Percentiles rank a stretch among this genome's conserved stretches.
Evolutionary conservation across 1,284 basidiomycete genomes (phyloP).

Genomic region (Marasmius fiardii): DNA sequence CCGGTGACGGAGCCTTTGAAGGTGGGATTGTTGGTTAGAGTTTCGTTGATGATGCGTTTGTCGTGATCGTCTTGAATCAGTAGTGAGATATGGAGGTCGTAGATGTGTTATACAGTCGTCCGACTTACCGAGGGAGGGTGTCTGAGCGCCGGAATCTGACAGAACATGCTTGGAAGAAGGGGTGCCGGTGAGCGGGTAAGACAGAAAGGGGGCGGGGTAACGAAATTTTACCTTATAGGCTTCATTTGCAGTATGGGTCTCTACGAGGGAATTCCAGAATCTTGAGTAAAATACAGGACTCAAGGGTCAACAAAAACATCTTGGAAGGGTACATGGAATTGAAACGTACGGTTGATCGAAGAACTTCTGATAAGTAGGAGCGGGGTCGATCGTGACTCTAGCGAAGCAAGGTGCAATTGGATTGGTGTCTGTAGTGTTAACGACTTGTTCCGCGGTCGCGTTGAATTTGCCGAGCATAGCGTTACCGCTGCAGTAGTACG

Average conservation of each 20-base stretch:
- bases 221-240: background rate
- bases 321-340: too few relatives aligned
- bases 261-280: background rate
- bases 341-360: constrained; percentile 2
- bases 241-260: constrained; percentile 3
- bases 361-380: constrained; percentile 9
- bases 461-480: constrained; percentile 1
- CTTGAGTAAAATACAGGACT: background rate
- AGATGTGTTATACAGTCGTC: background rate
- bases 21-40: constrained; percentile 3
- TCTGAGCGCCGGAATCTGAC: constrained; percentile 5
- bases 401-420: constrained; percentile 2
- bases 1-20: constrained; percentile 3
- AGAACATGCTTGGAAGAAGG: background rate
- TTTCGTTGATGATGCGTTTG: constrained; percentile 12
- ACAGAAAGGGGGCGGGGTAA: background rate
- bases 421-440: background rate
- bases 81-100: background rate
- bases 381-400: constrained; percentile 2
- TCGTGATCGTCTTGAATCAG: constrained; percentile 7
- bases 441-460: constrained; percentile 1
- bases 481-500: constrained; percentile 10
- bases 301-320: background rate
- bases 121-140: background rate
- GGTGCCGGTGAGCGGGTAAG: too few relatives aligned